Base-by-base conservation (phyloP, 306 rosid species). In the Morella rubra region DNA sequence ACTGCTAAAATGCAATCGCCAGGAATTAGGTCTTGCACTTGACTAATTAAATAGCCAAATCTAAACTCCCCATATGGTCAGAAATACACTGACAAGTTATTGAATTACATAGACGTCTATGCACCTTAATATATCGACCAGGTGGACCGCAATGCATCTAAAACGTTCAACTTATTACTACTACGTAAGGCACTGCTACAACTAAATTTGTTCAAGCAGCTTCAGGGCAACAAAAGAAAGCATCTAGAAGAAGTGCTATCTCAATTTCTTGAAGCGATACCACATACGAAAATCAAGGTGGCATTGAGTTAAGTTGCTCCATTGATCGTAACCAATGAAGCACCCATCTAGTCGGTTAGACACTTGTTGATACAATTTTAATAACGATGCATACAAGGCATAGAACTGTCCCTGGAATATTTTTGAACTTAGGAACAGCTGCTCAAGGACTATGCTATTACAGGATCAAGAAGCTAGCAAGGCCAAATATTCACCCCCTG, bases 261-360 rank as follows among this genome's bases (percentile, higher is more conserved):
- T 95, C 98, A 71, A 95, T 95, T 79, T 95, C 98, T 72, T 95
- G 97, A 82, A 95, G 98, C 7, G 98, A 88, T 83, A 95, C 84
- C 77, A 95, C 97, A 77, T 32, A 95, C 97, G 69, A 95, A 95
- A 62, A 84, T 80, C 45, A 92, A 84, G 67, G 87, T 81, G 24
- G 89, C 91, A 88, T 88, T 11, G 98, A 89, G 88, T 95, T 97
- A 20, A 95, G 88, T 77, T 89, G 81, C 87, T 92, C 93, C 44
- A 86, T 95, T 95, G 68, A 90, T 76, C 73, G 9, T 60, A 59
- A 77, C 67, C 46, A 77, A 60, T 73, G 73, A 70, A 61, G 77
- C 65, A 37, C n/a, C n/a, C n/a, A n/a, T n/a, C 44, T 47, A 42
- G 44, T 20, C 54, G 16, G 69, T 22, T 52, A 58, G 15, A 80